These are phyloP conservation scores for Annulohypoxylon stygium DNA, from an alignment of 495 filamentous ascomycete species.

Conservation along the genomic window DNA sequence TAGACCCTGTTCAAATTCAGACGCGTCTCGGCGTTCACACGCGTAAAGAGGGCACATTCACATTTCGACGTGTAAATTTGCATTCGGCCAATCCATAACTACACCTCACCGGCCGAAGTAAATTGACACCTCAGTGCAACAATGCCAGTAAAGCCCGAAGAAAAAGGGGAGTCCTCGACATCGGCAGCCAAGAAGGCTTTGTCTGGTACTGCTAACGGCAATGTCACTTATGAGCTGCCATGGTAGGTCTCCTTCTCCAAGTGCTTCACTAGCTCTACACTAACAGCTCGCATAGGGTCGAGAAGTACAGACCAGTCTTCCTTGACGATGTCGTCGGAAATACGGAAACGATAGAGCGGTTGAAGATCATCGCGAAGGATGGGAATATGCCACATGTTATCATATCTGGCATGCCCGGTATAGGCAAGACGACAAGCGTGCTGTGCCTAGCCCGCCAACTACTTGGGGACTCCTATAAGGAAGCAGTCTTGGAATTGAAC, in stretches of 20 bases:
- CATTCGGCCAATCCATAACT: background rate
- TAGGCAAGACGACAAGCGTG: constrained; percentile 98
- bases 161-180: constrained; percentile 79
- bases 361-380: constrained; percentile 99
- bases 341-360: constrained; percentile 93
- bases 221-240: constrained; percentile 85
- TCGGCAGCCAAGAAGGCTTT: constrained; percentile 76
- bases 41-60: constrained; percentile 42
- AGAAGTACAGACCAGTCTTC: constrained; percentile 95
- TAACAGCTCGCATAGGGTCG: constrained; percentile 75
- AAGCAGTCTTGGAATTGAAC: constrained; percentile 96
- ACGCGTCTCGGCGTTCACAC: constrained; percentile 43
- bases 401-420: constrained; percentile 98
- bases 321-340: constrained; percentile 98
- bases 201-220: constrained; percentile 71
- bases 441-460: constrained; percentile 93
- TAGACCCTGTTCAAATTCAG: constrained; percentile 21
- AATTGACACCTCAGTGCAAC: constrained; percentile 11
- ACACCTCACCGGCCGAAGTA: background rate
- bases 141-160: constrained; percentile 61
- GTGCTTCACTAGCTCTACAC: background rate
- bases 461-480: constrained; percentile 94
- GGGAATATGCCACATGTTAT: constrained; percentile 99
- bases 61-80: background rate
- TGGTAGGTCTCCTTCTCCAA: constrained; percentile 70